Evolutionary conservation across 2,329 filamentous ascomycete species (phyloP), one percentile per base, ranked within the genome.

Genomic region (Penicillium glabrum): DNA sequence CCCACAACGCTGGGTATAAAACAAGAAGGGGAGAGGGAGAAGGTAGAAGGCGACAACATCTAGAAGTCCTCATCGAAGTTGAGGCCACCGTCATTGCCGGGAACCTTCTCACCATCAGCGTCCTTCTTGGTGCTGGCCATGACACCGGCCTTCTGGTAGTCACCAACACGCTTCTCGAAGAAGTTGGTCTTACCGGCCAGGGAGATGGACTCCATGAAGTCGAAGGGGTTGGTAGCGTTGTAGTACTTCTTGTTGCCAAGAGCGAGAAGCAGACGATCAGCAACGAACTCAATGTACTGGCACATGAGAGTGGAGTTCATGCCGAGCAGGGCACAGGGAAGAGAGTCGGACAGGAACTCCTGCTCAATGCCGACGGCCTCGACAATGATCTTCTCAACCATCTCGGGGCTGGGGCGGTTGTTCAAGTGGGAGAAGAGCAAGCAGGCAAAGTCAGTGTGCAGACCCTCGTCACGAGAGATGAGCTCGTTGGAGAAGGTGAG

Each of bases 181-280:
- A 99, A 99, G 87, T 99, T 99, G 76, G 95, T 99, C 90, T 99
- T 99, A 79, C 95, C 95, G 51, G 92, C 91, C 11, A 99, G 86
- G 23, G 95, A 98, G 79, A 99, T 99, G 81, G 96, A 97, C 85
- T 99, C 95, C 95, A 99, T 99, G 79, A 99, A 99, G 84, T 99
- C 95, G 76, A 99, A 99, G 75, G 95, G 95, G 82, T 99, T 99
- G 76, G 88, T 86, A 26, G 89, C 83, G 74, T 95, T 90, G 86
- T 96, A 99, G 70, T 90, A 83, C 84, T 97, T 98, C 69, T 90
- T 85, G 79, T 97, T 97, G 71, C 95, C 95, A 46, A 99, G 89
- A 31, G 95, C 88, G 57, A 98, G 82, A 35, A 99, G 86, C 35
- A 99, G 89, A 69, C 95, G 90, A 77, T 99, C 95, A 63, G 95